Percentiles rank a stretch among this genome's conserved stretches.
Conservation (phyloP, 352 stramenopile genomes). For the Globisporangium alternatum region DNA sequence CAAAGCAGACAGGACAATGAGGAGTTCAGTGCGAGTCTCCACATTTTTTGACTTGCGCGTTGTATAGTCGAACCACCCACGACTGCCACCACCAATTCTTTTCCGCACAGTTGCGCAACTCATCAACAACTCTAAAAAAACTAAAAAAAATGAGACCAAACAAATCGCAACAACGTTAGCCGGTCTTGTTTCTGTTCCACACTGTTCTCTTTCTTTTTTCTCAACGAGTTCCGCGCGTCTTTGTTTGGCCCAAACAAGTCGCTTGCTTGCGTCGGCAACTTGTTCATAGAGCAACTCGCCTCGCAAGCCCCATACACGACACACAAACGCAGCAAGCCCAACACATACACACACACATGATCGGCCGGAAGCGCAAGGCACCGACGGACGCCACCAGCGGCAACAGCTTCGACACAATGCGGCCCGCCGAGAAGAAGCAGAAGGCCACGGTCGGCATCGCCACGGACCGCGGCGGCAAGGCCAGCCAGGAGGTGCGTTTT, state of each 20-base stretch:
- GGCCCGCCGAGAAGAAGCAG: conserved; percentile 34
- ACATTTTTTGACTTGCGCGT: not conserved
- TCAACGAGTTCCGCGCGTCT: not conserved
- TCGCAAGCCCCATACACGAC: not conserved
- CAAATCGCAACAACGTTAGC: not conserved
- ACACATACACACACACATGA: not conserved
- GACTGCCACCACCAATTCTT: conserved; percentile 3
- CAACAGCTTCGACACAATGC: conserved; percentile 11
- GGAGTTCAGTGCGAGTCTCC: conserved; percentile 1
- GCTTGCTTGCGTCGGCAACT: not conserved
- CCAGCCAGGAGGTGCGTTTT: conserved; percentile 61
- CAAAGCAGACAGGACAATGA: not conserved
- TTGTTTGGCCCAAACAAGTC: conserved; percentile 1
- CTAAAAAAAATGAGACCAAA: conserved; percentile 1
- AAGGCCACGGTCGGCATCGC: conserved; percentile 57
- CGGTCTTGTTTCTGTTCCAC: not conserved
- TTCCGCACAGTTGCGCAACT: not conserved
- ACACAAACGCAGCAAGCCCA: conserved; percentile 6
- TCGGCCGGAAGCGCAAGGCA: conserved; percentile 39
- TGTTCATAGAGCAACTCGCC: conserved; percentile 9
- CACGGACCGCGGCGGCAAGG: conserved; percentile 68
- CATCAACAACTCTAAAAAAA: too few species aligned
- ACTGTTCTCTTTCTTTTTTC: conserved; percentile 6
- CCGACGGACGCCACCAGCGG: conserved; percentile 17
- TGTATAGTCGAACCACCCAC: not conserved